A percentile compares a stretch with the other conserved stretches of the same genome.
Conservation (phyloP, 768 basidiomycete genomes). For the Wakefieldia striispora region DNA sequence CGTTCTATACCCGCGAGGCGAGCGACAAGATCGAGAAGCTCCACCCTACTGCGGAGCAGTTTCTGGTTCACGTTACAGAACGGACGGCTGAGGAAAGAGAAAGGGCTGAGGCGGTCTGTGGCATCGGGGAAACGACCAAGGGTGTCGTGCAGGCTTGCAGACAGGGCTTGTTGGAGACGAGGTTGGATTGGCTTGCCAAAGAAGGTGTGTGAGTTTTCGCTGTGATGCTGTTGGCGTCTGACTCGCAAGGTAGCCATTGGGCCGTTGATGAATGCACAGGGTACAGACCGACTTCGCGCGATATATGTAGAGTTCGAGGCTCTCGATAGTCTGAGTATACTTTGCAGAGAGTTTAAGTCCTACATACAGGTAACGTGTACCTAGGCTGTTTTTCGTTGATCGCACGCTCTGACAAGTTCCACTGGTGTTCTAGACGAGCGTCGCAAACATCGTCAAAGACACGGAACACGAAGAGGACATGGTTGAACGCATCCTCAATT, state of each 20-base stretch:
- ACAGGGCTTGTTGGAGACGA: conserved; percentile 44
- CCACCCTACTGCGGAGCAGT: conserved; percentile 41
- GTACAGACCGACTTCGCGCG: conserved; percentile 40
- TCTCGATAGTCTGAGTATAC: conserved; percentile 49
- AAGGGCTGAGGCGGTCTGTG: conserved; percentile 49
- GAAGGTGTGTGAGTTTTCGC: conserved; percentile 36
- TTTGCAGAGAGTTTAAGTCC: conserved; percentile 60
- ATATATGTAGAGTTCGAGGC: conserved; percentile 65
- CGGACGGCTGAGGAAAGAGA: conserved; percentile 57
- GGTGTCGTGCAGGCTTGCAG: conserved; percentile 55
- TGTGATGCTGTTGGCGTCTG: conserved; percentile 28
- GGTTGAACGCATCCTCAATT: conserved; percentile 68
- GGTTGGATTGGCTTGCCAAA: conserved; percentile 44
- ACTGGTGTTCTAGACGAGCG: conserved; percentile 43
- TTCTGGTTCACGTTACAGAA: conserved; percentile 47
- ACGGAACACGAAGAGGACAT: conserved; percentile 65
- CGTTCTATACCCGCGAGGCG: conserved; percentile 58
- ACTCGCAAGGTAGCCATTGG: conserved; percentile 44
- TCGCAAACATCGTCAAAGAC: conserved; percentile 67
- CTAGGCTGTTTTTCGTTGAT: neutral
- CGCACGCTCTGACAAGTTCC: neutral
- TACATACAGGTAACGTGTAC: conserved; percentile 49
- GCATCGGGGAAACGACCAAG: conserved; percentile 46
- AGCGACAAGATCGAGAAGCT: conserved; percentile 33
- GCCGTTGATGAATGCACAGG: conserved; percentile 46